These are phyloP conservation scores for Ascodesmis nigricans DNA, from an alignment of 495 filamentous ascomycete species.

Conservation along the genomic window DNA sequence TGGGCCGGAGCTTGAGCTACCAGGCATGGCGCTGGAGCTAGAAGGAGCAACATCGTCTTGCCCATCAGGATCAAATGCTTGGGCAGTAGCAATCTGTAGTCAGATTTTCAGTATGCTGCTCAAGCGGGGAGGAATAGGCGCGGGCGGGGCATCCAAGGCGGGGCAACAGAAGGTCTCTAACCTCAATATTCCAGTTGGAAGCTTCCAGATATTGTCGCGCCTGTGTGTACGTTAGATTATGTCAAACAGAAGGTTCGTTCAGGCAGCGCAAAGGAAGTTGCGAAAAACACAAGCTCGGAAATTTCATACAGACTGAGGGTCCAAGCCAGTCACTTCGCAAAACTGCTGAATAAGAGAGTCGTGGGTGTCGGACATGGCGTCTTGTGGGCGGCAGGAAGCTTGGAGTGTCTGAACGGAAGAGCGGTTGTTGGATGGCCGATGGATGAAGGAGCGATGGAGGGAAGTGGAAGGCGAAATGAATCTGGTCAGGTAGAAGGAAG, in stretches of 20 bases:
- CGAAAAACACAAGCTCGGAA: background rate
- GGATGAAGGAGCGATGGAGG: too few relatives aligned
- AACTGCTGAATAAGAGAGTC: constrained; percentile 54
- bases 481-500: too few relatives aligned
- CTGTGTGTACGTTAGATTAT: constrained; percentile 2
- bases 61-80: background rate
- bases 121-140: background rate
- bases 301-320: constrained; percentile 35
- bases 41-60: background rate
- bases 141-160: background rate
- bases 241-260: constrained; percentile 7
- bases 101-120: constrained; percentile 4
- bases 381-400: constrained; percentile 2
- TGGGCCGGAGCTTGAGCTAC: background rate
- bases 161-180: constrained; percentile 3
- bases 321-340: constrained; percentile 44
- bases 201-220: constrained; percentile 21
- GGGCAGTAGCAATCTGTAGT: constrained; percentile 15
- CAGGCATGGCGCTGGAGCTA: background rate
- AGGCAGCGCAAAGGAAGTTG: constrained; percentile 2
- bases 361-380: constrained; percentile 40
- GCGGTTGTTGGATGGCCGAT: too few relatives aligned
- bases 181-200: constrained; percentile 20
- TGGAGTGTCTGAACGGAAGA: constrained; percentile 1
- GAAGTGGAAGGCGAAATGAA: too few relatives aligned